Conservation (phyloP, 805 yeast genomes). For the Wickerhamiella hasegawae region DNA sequence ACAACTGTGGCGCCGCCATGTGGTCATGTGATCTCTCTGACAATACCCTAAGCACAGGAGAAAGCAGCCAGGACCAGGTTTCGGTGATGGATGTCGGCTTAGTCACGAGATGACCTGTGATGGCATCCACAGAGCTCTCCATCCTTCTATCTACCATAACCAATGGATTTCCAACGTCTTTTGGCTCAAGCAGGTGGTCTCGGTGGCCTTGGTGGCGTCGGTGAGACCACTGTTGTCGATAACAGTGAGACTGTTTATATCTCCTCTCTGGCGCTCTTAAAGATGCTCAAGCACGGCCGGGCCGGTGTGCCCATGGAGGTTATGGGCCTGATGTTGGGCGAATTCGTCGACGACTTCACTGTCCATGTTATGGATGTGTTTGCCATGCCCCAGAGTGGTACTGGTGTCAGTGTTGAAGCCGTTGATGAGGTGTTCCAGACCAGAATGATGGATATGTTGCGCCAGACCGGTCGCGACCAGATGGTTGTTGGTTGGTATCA, state of each 20-base stretch:
- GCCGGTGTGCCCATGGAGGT: constrained; percentile 62
- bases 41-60: too few relatives aligned
- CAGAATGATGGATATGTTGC: constrained; percentile 98
- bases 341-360: constrained; percentile 92
- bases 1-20: too few relatives aligned
- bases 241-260: constrained; percentile 93
- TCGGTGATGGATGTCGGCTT: too few relatives aligned
- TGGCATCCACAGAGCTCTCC: too few relatives aligned
- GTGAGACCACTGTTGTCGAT: constrained; percentile 74
- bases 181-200: constrained; percentile 21
- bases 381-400: constrained; percentile 95
- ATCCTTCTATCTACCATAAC: neutral
- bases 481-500: constrained; percentile 99
- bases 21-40: too few relatives aligned
- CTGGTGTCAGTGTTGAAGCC: constrained; percentile 98
- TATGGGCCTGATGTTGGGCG: constrained; percentile 98
- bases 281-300: constrained; percentile 95
- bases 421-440: constrained; percentile 98
- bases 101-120: too few relatives aligned
- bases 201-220: constrained; percentile 12
- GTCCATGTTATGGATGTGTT: constrained; percentile 95
- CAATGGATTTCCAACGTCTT: constrained; percentile 21
- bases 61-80: too few relatives aligned
- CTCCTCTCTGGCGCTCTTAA: constrained; percentile 83
- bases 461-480: constrained; percentile 97